These are phyloP conservation scores for Pyrus pyrifolia DNA, from an alignment of 306 rosid genomes.

Conservation along the genomic window DNA sequence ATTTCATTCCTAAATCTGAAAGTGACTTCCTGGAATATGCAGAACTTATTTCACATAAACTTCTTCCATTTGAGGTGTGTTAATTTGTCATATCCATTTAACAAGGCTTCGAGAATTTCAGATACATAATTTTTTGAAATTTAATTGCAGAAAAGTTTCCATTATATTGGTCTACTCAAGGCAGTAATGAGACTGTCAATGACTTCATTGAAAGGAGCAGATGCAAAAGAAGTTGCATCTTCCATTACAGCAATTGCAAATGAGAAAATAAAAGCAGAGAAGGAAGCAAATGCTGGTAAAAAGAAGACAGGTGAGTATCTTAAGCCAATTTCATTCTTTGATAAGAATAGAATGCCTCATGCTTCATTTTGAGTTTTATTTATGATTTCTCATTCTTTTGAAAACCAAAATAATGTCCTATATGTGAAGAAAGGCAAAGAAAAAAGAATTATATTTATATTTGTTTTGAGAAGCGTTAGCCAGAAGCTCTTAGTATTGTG, in stretches of 20 bases:
- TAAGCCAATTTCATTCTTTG: background rate
- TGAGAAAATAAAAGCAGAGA: constrained; percentile 85
- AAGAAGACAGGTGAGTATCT: constrained; percentile 61
- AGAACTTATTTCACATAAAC: constrained; percentile 65
- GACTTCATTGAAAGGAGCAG: constrained; percentile 76
- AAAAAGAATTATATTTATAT: background rate
- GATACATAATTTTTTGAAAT: background rate
- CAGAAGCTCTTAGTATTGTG: background rate
- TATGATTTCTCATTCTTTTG: background rate
- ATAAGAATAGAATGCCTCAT: background rate
- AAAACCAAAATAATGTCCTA: background rate
- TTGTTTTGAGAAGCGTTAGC: background rate
- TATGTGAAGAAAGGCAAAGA: background rate
- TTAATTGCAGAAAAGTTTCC: constrained; percentile 73
- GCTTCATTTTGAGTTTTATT: background rate
- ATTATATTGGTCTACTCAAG: constrained; percentile 69
- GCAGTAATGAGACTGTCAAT: constrained; percentile 75
- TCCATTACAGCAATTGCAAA: constrained; percentile 84
- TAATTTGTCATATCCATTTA: background rate
- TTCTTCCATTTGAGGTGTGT: constrained; percentile 63
- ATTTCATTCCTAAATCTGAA: constrained; percentile 87
- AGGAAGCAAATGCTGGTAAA: constrained; percentile 85
- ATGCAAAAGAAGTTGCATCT: constrained; percentile 90
- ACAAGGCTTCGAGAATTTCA: background rate
- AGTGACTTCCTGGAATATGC: constrained; percentile 87